phyloP scores from a whole-genome alignment of 2,329 filamentous ascomycete genomes.

The Trichophyton benhamiae region DNA sequence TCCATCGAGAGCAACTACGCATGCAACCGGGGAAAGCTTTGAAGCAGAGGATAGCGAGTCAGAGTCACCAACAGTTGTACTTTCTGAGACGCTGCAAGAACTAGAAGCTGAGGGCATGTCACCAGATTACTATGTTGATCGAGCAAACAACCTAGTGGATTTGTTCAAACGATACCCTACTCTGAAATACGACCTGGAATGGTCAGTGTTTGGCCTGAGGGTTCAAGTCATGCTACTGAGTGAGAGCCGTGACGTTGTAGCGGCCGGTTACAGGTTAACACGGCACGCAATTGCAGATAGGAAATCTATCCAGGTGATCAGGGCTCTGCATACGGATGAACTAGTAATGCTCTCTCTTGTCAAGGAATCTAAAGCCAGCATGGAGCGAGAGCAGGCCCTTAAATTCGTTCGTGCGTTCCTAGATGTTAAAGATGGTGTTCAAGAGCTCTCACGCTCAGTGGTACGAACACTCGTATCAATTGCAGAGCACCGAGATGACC shows the following conservation, averaged over 20 bases:
- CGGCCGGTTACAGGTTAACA: constrained; percentile 84
- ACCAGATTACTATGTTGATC: constrained; percentile 88
- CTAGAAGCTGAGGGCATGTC: constrained; percentile 77
- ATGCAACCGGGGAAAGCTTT: constrained; percentile 29
- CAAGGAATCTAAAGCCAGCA: constrained; percentile 92
- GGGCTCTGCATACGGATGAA: constrained; percentile 78
- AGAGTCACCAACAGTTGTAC: constrained; percentile 82
- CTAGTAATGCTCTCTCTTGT: constrained; percentile 83
- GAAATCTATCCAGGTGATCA: constrained; percentile 76
- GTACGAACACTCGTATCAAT: constrained; percentile 83
- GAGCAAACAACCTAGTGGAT: constrained; percentile 85
- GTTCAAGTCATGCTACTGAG: constrained; percentile 95
- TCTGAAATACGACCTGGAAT: constrained; percentile 90
- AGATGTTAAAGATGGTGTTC: constrained; percentile 84
- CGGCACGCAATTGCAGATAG: constrained; percentile 90
- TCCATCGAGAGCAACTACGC: constrained; percentile 29
- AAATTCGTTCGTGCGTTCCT: constrained; percentile 94
- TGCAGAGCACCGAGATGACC: constrained; percentile 74
- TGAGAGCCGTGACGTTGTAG: constrained; percentile 89
- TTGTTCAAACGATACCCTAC: constrained; percentile 89
- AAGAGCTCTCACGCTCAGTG: constrained; percentile 74
- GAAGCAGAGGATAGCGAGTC: constrained; percentile 52
- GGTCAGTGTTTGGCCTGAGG: constrained; percentile 84
- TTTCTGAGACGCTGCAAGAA: constrained; percentile 81
- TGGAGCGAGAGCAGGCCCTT: constrained; percentile 90